Percentiles rank a stretch among this genome's conserved stretches.
These are phyloP conservation scores for Exophiala alcalophila DNA, from an alignment of 2,329 filamentous ascomycete species.

Conservation along the genomic window DNA sequence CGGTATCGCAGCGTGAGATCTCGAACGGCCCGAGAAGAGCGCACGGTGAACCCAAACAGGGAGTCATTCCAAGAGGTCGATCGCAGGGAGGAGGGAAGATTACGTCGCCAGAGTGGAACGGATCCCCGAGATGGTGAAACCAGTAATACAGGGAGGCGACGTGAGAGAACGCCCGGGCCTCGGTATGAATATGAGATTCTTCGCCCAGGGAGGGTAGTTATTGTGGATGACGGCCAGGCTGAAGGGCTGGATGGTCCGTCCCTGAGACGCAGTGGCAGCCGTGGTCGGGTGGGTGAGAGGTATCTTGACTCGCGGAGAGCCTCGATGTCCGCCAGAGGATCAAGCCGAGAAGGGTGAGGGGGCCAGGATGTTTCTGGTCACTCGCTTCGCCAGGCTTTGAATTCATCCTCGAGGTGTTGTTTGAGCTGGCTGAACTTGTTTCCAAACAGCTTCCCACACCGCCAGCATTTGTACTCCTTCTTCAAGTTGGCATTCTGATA, in stretches of 20 bases:
- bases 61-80: slow-evolving; percentile 10
- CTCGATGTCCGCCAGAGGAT: too few relatives aligned
- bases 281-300: slow-evolving; percentile 2
- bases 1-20: slow-evolving; percentile 19
- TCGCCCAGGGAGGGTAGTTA: slow-evolving; percentile 22
- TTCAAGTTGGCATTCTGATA: slow-evolving; percentile 56
- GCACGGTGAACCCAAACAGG: slow-evolving; percentile 10
- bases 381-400: slow-evolving; percentile 68
- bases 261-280: slow-evolving; percentile 8
- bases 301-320: too few relatives aligned
- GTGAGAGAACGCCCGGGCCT: slow-evolving; percentile 12
- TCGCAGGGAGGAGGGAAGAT: slow-evolving; percentile 8
- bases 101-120: background rate
- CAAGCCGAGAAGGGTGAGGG: too few relatives aligned
- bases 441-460: slow-evolving; percentile 71
- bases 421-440: slow-evolving; percentile 73
- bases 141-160: slow-evolving; percentile 8
- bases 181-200: slow-evolving; percentile 25
- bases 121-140: slow-evolving; percentile 3
- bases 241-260: slow-evolving; percentile 1
- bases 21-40: slow-evolving; percentile 8
- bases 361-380: too few relatives aligned
- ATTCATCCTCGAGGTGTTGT: slow-evolving; percentile 71
- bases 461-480: slow-evolving; percentile 75
- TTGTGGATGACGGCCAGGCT: slow-evolving; percentile 11